Evolutionary conservation across 306 rosid genomes (phyloP).

Genomic region (Clitoria ternatea): DNA sequence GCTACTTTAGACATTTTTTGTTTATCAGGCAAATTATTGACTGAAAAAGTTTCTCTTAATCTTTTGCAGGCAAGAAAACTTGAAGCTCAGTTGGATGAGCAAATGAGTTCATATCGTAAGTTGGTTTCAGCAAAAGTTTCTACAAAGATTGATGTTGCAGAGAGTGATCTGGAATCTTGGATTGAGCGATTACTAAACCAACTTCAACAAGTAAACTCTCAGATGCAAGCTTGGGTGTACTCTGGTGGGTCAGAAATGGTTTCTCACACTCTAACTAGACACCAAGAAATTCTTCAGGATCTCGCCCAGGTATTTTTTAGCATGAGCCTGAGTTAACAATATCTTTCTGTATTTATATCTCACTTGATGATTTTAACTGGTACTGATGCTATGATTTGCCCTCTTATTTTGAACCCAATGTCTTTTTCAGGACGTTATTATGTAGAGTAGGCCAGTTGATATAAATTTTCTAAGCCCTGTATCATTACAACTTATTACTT

Average conservation of each 20-base stretch:
- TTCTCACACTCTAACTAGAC: conserved; percentile 94
- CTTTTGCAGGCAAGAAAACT: conserved; percentile 81
- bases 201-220: conserved; percentile 91
- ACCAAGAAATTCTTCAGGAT: conserved; percentile 98
- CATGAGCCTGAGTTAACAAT: background rate
- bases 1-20: conserved; percentile 1
- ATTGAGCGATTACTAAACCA: conserved; percentile 73
- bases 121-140: conserved; percentile 78
- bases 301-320: conserved; percentile 74
- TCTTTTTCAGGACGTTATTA: background rate
- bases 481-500: background rate
- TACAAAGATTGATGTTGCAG: conserved; percentile 50
- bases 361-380: no score
- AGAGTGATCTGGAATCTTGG: conserved; percentile 74
- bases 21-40: conserved; percentile 5
- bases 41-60: conserved; percentile 5
- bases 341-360: background rate
- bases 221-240: conserved; percentile 98
- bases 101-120: conserved; percentile 78
- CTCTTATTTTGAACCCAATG: background rate
- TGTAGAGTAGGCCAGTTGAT: no score
- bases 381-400: conserved; percentile 11
- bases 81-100: conserved; percentile 98
- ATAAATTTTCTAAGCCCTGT: no score
- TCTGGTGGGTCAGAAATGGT: conserved; percentile 98